These are phyloP conservation scores for Hygrophoropsis aurantiaca DNA, from an alignment of 768 basidiomycete genomes.

Conservation along the genomic window DNA sequence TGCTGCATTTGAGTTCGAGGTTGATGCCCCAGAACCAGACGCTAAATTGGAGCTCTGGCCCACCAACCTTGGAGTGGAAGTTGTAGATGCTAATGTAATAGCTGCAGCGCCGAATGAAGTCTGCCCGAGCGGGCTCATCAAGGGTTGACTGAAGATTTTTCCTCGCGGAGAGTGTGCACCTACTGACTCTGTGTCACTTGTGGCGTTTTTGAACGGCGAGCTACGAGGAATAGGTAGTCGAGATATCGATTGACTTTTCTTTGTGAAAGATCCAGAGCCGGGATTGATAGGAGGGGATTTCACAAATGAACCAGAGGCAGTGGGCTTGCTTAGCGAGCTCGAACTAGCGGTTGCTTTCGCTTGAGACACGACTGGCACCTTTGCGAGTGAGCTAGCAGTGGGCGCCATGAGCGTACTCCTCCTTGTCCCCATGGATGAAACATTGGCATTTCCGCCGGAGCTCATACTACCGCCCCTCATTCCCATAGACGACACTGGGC, in stretches of 20 bases:
- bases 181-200: slow-evolving; percentile 13
- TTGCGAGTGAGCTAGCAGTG: slow-evolving; percentile 76
- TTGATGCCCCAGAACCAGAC: slow-evolving; percentile 2
- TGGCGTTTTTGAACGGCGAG: background rate
- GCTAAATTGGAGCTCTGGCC: too few relatives aligned
- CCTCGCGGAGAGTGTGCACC: slow-evolving; percentile 26
- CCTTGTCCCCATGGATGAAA: slow-evolving; percentile 29
- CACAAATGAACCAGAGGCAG: too few relatives aligned
- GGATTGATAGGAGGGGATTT: too few relatives aligned
- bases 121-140: slow-evolving; percentile 30
- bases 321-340: background rate
- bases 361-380: slow-evolving; percentile 27
- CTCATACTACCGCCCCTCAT: slow-evolving; percentile 29
- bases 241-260: too few relatives aligned
- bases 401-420: slow-evolving; percentile 60
- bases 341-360: slow-evolving; percentile 5
- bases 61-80: slow-evolving; percentile 2
- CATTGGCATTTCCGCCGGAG: slow-evolving; percentile 15
- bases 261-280: background rate
- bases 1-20: background rate
- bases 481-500: slow-evolving; percentile 39
- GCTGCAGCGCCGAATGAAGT: slow-evolving; percentile 32
- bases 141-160: slow-evolving; percentile 56
- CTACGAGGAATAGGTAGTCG: too few relatives aligned
- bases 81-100: slow-evolving; percentile 21